Evolutionary conservation across 306 rosid genomes (phyloP).

Genomic region (Comarum palustre): DNA sequence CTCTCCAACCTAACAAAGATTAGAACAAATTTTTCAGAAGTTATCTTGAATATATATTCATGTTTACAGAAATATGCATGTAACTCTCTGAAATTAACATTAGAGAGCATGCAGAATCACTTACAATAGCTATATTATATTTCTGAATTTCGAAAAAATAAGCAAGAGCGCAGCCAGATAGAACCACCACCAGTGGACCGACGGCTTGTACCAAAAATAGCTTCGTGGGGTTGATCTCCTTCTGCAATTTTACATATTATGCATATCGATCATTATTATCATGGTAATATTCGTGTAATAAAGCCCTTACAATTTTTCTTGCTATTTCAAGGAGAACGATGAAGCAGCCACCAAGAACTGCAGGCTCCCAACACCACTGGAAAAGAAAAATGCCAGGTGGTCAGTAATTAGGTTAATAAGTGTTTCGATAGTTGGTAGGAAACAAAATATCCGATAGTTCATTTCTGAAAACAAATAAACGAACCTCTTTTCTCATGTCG

Average conservation of each 20-base stretch:
- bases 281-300: neutral
- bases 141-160: constrained; percentile 41
- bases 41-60: too few relatives aligned
- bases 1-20: constrained; percentile 59
- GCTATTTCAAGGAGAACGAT: constrained; percentile 52
- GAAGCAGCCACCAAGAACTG: constrained; percentile 54
- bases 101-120: neutral
- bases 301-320: constrained; percentile 41
- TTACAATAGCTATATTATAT: constrained; percentile 68
- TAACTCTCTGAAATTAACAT: too few relatives aligned
- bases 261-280: neutral
- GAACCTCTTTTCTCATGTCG: constrained; percentile 46
- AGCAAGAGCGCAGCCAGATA: constrained; percentile 52
- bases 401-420: neutral
- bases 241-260: constrained; percentile 38
- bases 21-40: too few relatives aligned
- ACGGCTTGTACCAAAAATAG: constrained; percentile 85
- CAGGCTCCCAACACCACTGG: constrained; percentile 78
- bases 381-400: neutral
- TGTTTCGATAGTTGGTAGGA: neutral
- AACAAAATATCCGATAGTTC: neutral
- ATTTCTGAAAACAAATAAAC: neutral
- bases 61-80: too few relatives aligned
- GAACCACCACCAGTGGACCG: constrained; percentile 58
- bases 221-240: constrained; percentile 41